Evolutionary conservation across 208 protist genomes (phyloP).

Genomic region (Naegleria lovaniensis): DNA sequence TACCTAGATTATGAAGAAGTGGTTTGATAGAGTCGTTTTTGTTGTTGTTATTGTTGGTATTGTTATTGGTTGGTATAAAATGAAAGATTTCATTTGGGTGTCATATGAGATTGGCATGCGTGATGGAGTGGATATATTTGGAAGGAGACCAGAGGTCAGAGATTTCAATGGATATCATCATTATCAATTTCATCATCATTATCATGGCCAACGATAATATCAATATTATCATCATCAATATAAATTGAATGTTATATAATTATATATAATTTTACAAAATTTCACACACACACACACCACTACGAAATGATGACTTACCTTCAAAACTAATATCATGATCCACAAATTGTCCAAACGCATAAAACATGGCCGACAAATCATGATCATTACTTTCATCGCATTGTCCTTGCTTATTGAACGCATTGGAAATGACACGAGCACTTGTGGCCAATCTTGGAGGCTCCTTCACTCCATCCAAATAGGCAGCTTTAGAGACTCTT

Average conservation of each 20-base stretch:
- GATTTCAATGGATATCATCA: too few relatives aligned
- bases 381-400: neutral
- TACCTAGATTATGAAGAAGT: neutral
- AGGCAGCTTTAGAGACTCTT: neutral
- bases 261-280: neutral
- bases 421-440: neutral
- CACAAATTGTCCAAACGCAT: conserved; percentile 8
- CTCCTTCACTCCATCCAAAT: neutral
- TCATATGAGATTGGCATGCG: too few relatives aligned
- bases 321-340: neutral
- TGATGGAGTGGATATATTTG: too few relatives aligned
- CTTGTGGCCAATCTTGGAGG: neutral
- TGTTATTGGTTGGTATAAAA: neutral
- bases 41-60: neutral
- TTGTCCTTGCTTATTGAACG: neutral
- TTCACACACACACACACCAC: too few relatives aligned
- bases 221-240: too few relatives aligned
- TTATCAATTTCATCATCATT: too few relatives aligned
- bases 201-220: too few relatives aligned
- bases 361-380: neutral
- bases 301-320: too few relatives aligned
- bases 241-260: neutral
- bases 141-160: too few relatives aligned
- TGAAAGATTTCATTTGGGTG: too few relatives aligned
- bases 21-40: neutral